phyloP scores from a whole-genome alignment of 139 green algal genomes.

The Chlamydomonas schloesseri region DNA sequence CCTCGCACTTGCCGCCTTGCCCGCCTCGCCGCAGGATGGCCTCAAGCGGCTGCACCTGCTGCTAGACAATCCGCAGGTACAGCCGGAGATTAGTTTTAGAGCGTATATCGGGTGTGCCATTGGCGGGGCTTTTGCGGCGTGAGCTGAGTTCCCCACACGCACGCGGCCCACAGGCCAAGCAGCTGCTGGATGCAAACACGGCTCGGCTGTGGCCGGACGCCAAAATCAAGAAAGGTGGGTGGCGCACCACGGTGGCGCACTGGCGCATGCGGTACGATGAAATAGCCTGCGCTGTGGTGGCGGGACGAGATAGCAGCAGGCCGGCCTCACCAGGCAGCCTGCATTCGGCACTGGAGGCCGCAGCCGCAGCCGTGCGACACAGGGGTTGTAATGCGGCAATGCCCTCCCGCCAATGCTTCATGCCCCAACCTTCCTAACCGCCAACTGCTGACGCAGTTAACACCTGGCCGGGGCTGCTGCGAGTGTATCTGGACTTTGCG shows the following conservation, averaged over 20 bases:
- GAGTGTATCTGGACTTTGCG: not conserved
- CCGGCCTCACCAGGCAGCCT: not conserved
- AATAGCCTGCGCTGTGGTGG: not conserved
- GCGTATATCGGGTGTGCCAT: too few species aligned
- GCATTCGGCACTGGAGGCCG: not conserved
- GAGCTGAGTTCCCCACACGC: not conserved
- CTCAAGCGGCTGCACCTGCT: not conserved
- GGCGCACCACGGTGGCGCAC: too few species aligned
- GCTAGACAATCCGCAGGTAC: slow-evolving; percentile 7
- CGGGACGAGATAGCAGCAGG: not conserved
- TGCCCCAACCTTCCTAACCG: not conserved
- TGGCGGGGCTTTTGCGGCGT: too few species aligned
- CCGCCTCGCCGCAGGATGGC: not conserved
- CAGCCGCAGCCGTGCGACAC: not conserved
- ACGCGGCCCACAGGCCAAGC: not conserved
- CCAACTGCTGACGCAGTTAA: not conserved
- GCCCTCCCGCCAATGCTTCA: too few species aligned
- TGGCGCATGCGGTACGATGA: too few species aligned
- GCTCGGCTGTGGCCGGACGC: slow-evolving; percentile 22
- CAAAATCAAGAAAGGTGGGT: slow-evolving; percentile 19
- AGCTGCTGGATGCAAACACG: slow-evolving; percentile 18
- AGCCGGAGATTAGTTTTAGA: too few species aligned
- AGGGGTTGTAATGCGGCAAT: not conserved
- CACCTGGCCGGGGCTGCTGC: slow-evolving; percentile 26
- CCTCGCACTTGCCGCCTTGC: not conserved